These are phyloP conservation scores for Adenanthera pavonina DNA, from an alignment of 306 rosid genomes.

Conservation along the genomic window DNA sequence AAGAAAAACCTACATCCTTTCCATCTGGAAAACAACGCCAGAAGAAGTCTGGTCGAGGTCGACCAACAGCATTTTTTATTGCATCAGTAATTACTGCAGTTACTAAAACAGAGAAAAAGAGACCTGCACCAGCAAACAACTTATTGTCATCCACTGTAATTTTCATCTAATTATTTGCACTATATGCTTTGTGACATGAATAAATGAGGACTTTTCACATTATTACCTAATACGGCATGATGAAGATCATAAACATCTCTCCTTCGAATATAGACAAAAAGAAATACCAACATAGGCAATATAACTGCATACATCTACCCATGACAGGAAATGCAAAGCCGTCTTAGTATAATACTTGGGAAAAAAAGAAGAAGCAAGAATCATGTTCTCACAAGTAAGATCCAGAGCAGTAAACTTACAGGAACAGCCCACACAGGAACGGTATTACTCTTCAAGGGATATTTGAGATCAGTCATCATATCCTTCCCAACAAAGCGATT, in stretches of 20 bases:
- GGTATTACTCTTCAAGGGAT: conserved; percentile 79
- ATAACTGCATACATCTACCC: conserved; percentile 69
- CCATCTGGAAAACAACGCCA: conserved; percentile 99
- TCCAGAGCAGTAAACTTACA: conserved; percentile 56
- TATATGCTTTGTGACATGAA: conserved; percentile 13
- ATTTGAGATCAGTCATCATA: conserved; percentile 86
- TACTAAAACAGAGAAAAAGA: conserved; percentile 68
- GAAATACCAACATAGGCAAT: conserved; percentile 72
- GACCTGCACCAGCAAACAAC: conserved; percentile 61
- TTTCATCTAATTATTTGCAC: conserved; percentile 24
- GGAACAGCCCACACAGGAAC: conserved; percentile 90
- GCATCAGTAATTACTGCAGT: conserved; percentile 80
- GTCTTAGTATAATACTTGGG: conserved; percentile 25
- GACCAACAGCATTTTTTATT: conserved; percentile 83
- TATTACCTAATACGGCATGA: conserved; percentile 83
- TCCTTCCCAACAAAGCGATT: conserved; percentile 90
- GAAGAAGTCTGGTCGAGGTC: conserved; percentile 96
- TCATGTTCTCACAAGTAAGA: conserved; percentile 2
- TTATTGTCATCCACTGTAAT: conserved; percentile 27
- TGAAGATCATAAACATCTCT: conserved; percentile 91
- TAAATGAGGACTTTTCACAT: not conserved
- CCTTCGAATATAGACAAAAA: conserved; percentile 70
- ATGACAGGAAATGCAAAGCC: conserved; percentile 30
- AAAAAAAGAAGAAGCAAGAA: not conserved
- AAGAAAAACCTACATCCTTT: conserved; percentile 70